Evolutionary conservation across 2,329 filamentous ascomycete genomes (phyloP).

Genomic region (Penicillium sp.): DNA sequence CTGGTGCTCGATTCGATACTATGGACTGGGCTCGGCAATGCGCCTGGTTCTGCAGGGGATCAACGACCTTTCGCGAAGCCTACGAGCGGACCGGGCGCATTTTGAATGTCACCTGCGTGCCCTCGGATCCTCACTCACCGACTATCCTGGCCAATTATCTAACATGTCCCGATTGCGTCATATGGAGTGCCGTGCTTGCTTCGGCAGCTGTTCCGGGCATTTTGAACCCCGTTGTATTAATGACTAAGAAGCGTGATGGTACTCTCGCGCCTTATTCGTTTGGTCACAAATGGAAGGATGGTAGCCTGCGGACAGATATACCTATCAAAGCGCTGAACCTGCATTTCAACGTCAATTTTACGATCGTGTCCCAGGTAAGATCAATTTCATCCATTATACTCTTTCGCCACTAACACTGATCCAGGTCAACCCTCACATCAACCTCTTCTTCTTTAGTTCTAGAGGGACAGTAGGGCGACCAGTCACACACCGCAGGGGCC

Average conservation of each 20-base stretch:
- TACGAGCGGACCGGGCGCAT: constrained; percentile 92
- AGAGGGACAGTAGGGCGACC: constrained; percentile 87
- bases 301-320: constrained; percentile 89
- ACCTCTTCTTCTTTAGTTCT: constrained; percentile 97
- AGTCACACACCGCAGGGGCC: constrained; percentile 87
- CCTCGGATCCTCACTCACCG: constrained; percentile 89
- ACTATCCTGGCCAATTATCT: constrained; percentile 93
- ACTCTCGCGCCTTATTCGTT: constrained; percentile 86
- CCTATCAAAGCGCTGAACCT: constrained; percentile 90
- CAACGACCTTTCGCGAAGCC: constrained; percentile 90
- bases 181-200: constrained; percentile 94
- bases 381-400: constrained; percentile 25
- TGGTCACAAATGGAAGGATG: constrained; percentile 99
- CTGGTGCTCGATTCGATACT: constrained; percentile 89
- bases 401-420: constrained; percentile 30
- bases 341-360: constrained; percentile 98
- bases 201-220: constrained; percentile 96
- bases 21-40: constrained; percentile 84
- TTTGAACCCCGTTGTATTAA: constrained; percentile 88
- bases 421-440: constrained; percentile 95
- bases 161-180: constrained; percentile 92
- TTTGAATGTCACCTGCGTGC: constrained; percentile 92
- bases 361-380: constrained; percentile 66
- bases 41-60: constrained; percentile 87
- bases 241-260: constrained; percentile 78